Percentiles rank a stretch among this genome's conserved stretches.
These are phyloP conservation scores for Echium plantagineum DNA, from an alignment of 257 asterid species.

Conservation along the genomic window DNA sequence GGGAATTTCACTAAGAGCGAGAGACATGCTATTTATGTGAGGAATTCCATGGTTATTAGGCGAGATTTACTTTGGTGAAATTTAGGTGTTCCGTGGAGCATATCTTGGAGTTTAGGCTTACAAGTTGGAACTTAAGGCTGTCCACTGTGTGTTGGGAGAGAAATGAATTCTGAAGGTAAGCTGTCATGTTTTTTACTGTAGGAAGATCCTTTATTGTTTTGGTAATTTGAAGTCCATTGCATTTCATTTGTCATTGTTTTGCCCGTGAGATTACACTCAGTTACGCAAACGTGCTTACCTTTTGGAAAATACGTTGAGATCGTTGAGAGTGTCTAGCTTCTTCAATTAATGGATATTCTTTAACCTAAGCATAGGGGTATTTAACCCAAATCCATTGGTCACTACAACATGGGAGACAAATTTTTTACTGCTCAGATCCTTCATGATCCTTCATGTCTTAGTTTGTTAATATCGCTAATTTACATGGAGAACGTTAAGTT, in stretches of 20 bases:
- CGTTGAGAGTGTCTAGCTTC: not conserved
- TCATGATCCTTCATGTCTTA: not conserved
- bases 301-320: not conserved
- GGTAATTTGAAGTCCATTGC: not conserved
- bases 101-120: conserved; percentile 25
- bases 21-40: conserved; percentile 7
- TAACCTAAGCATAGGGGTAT: not conserved
- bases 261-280: not conserved
- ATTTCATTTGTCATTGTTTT: not conserved
- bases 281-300: not conserved
- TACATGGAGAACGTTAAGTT: not conserved
- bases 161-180: conserved; percentile 21
- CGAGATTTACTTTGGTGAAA: conserved; percentile 18
- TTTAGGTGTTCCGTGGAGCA: conserved; percentile 28
- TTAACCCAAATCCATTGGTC: not conserved
- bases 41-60: conserved; percentile 10
- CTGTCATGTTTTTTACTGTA: conserved; percentile 11
- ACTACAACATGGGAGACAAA: not conserved
- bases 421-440: not conserved
- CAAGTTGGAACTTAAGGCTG: conserved; percentile 21
- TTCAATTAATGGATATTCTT: not conserved
- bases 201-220: conserved; percentile 11
- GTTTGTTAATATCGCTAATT: too few species aligned
- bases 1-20: conserved; percentile 3
- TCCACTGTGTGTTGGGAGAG: conserved; percentile 17